These are phyloP conservation scores for Quercus phellos DNA, from an alignment of 331 rosid genomes.

Conservation along the genomic window DNA sequence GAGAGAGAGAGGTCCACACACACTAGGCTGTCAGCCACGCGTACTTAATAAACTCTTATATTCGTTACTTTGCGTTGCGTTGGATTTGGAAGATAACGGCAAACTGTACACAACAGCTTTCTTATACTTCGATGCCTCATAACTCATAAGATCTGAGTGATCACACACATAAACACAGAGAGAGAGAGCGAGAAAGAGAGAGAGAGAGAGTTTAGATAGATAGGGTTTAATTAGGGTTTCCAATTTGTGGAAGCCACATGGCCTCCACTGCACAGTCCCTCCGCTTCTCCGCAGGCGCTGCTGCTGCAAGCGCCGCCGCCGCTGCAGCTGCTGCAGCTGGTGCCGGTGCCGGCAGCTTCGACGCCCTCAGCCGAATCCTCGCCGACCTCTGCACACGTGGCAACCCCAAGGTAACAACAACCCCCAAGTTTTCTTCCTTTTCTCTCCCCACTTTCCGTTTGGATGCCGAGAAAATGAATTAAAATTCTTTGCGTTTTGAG, in stretches of 20 bases:
- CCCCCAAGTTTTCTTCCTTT: too few relatives aligned
- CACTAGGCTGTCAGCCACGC: too few relatives aligned
- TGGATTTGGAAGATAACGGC: too few relatives aligned
- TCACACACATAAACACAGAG: neutral
- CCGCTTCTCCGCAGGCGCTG: constrained; percentile 32
- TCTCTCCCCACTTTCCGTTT: neutral
- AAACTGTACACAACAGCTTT: constrained; percentile 29
- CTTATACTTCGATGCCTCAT: neutral
- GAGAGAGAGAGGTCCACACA: too few relatives aligned
- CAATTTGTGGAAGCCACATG: constrained; percentile 36
- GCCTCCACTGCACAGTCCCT: constrained; percentile 71
- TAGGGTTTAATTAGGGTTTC: constrained; percentile 34
- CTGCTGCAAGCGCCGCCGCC: constrained; percentile 29
- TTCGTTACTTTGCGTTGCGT: too few relatives aligned
- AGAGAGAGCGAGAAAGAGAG: neutral
- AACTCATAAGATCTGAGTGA: neutral
- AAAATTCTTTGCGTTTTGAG: too few relatives aligned
- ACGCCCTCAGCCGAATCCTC: constrained; percentile 79
- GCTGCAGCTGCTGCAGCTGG: constrained; percentile 36
- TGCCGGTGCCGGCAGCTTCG: constrained; percentile 49
- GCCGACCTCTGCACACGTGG: constrained; percentile 92
- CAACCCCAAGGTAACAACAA: constrained; percentile 56
- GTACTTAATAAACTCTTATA: too few relatives aligned
- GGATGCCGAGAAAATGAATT: neutral
- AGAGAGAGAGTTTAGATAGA: neutral